These are phyloP conservation scores for Metschnikowia lunata DNA, from an alignment of 805 yeast species.

Conservation along the genomic window DNA sequence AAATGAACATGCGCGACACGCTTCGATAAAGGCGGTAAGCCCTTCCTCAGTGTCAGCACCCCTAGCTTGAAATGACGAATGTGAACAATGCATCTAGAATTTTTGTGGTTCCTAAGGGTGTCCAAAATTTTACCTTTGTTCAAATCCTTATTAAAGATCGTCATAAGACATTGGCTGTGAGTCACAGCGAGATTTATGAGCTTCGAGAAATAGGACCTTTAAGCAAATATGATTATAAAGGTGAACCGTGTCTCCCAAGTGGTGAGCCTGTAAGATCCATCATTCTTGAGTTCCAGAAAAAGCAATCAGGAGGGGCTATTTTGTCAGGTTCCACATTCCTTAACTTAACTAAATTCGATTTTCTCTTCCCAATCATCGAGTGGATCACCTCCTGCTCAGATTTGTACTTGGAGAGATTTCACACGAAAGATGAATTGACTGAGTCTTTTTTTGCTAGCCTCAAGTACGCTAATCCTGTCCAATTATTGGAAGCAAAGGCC, in stretches of 20 bases:
- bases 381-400: constrained; percentile 7
- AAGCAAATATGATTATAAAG: constrained; percentile 12
- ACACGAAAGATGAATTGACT: constrained; percentile 9
- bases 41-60: no score
- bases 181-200: constrained; percentile 9
- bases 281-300: constrained; percentile 7
- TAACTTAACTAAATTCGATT: constrained; percentile 9
- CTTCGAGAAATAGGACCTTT: constrained; percentile 15
- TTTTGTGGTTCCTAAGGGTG: constrained; percentile 10
- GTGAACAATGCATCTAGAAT: constrained; percentile 9
- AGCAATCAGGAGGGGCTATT: constrained; percentile 5
- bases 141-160: constrained; percentile 1
- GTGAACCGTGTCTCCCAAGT: constrained; percentile 14
- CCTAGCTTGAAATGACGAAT: background rate
- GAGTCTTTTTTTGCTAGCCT: no score
- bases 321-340: constrained; percentile 10
- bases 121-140: constrained; percentile 1
- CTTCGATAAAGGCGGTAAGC: no score
- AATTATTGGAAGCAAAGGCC: constrained; percentile 1
- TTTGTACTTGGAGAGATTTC: constrained; percentile 8
- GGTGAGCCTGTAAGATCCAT: constrained; percentile 18
- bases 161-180: constrained; percentile 8
- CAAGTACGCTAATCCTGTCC: background rate
- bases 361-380: constrained; percentile 8
- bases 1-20: no score